Evolutionary conservation across 805 yeast species (phyloP), one percentile per base, ranked within the genome.

Genomic region (Priceomyces carsonii): DNA sequence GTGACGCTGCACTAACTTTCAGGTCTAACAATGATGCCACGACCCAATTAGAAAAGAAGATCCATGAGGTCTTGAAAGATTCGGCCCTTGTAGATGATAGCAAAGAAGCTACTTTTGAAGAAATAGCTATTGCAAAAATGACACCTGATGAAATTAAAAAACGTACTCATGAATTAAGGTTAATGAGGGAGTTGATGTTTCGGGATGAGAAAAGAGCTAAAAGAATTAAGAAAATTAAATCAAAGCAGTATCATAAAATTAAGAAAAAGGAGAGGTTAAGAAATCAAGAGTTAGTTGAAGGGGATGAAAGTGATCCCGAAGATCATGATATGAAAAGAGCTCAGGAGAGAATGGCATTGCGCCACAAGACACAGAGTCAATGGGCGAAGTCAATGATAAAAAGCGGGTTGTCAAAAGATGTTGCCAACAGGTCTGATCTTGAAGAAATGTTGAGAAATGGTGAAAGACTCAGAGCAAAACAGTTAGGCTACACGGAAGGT

Each of bases 181-280:
- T 85, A 53, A 88, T 89, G 96, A 77, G 99, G 45, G 99, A 93
- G 56, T 75, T 91, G 44, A 87, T 91, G 96, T 93, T 89, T 67
- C 75, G 98, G 51, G 97, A 91, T 51, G 97, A 91, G 66, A 77
- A 82, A 54, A 82, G 86, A 53, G 90, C 98, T 7, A 89, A 79
- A 61, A 77, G 99, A 50, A 73, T 93, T 52, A 91, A 91, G 69
- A 93, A 91, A 66, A 93, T 93, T 61, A 93, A 93, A 61, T 88
- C 96, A 24, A 93, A 91, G 62, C 75, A 88, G 1, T 93, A 81
- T 62, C 85, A 86, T 50, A 83, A 85, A 56, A 83, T 90, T 35
- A 81, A 85, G 52, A 88, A 90, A 75, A 85, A 82, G 59, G 96
- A 90, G 57, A 66, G 85, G 45, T 61, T 83, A 45, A 79, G 79